These are phyloP conservation scores for Hericium coralloides DNA, from an alignment of 768 basidiomycete species.

Conservation along the genomic window DNA sequence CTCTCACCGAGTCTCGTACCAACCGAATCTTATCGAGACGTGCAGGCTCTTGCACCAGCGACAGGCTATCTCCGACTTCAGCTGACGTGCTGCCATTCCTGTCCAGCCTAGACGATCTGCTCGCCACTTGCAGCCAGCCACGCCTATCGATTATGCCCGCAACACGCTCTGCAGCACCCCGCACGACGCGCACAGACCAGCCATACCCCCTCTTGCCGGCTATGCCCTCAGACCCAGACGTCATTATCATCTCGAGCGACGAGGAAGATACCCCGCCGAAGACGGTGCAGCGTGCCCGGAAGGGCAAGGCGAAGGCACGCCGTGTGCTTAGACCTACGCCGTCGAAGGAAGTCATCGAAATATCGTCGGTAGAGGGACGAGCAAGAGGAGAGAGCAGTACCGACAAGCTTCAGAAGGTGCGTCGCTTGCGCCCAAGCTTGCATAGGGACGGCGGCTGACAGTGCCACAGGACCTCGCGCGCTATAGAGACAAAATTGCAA, in stretches of 20 bases:
- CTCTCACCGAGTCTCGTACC: no score
- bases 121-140: no score
- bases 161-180: no score
- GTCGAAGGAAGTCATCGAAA: background rate
- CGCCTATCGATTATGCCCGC: no score
- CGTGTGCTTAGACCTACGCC: background rate
- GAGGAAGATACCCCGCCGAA: background rate
- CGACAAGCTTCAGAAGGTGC: background rate
- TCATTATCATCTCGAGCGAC: constrained; percentile 1
- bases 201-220: no score
- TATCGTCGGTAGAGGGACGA: background rate
- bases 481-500: background rate
- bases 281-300: background rate
- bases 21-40: no score
- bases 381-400: background rate
- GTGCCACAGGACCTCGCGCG: background rate
- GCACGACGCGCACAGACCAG: no score
- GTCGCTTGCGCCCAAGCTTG: background rate
- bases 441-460: background rate
- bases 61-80: no score
- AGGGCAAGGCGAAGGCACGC: background rate
- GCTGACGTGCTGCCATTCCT: no score
- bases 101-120: no score
- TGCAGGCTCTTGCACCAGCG: no score
- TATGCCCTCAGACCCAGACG: background rate